Percentiles rank a stretch among this genome's conserved stretches.
Evolutionary conservation across 495 filamentous ascomycete species (phyloP).

Genomic region (Filosporella fistucella): DNA sequence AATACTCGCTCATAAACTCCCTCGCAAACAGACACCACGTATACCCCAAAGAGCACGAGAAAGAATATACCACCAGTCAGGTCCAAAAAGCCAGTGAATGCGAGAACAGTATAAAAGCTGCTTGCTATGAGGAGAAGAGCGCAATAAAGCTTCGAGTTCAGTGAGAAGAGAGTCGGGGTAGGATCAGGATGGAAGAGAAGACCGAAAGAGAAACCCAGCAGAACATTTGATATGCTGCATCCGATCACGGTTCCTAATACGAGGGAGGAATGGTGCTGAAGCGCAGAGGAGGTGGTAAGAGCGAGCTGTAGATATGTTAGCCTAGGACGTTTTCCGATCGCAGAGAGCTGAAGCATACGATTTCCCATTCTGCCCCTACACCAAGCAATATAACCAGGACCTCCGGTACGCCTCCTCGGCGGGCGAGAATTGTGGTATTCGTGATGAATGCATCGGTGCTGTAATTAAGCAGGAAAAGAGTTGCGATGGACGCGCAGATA

Average conservation of each 20-base stretch:
- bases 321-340: neutral
- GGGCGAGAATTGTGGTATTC: conserved; percentile 45
- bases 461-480: conserved; percentile 39
- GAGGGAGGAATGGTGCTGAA: conserved; percentile 40
- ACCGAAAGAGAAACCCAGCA: conserved; percentile 51
- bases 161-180: too few relatives aligned
- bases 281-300: conserved; percentile 44
- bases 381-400: conserved; percentile 48
- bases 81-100: conserved; percentile 22
- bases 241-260: conserved; percentile 53
- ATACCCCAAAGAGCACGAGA: conserved; percentile 40
- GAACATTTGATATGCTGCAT: conserved; percentile 51
- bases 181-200: conserved; percentile 33
- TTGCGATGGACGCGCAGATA: conserved; percentile 30
- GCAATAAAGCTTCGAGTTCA: too few relatives aligned
- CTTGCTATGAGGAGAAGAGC: too few relatives aligned
- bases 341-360: conserved; percentile 28
- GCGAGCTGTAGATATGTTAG: conserved; percentile 37
- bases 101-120: too few relatives aligned
- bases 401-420: conserved; percentile 39
- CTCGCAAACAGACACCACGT: conserved; percentile 39
- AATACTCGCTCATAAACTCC: conserved; percentile 42
- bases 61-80: conserved; percentile 31
- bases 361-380: conserved; percentile 54
- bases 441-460: conserved; percentile 47